Base-by-base conservation (phyloP, 1,284 basidiomycete genomes). In the Sphaerobolus stellatus region DNA sequence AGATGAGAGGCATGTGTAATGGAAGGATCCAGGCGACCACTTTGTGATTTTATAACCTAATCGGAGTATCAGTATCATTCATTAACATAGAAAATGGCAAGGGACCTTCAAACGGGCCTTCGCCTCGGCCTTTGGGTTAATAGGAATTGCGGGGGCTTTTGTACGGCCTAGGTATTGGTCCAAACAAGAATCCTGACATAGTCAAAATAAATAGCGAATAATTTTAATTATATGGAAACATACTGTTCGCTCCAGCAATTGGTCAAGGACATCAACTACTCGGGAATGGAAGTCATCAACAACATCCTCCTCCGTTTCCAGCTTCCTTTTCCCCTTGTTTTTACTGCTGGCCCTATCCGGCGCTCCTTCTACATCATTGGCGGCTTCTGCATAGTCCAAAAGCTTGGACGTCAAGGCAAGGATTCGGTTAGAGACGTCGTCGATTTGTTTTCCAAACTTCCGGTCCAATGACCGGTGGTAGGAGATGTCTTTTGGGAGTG, bases 381-480 rank as follows among this genome's bases (percentile, higher is more conserved):
- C 64, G 40, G 60, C 52, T 54, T 75, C 75, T 1, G 69, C 67
- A n/a, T 89, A 71, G 20, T 66, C 62, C 28, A 94, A 67, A 7
- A 95, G 72, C 43, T 73, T 76, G 63, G 88, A 86, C 1, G 86
- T 81, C 28, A 94, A 68, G 1, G 71, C 65, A 9, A 92, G 73
- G 1, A 91, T 75, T 40, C 80, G 76, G 27, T 77, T 70, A 0
- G 86, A 85, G 59, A 85, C 80, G 5, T 66, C 67, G 60, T 92
- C 89, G 24, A 92, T 70, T 55, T 84, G 80, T 48, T 74, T 77
- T 2, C 85, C 86, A 57, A 96, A 79, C 13, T 73, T 75, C 14
- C 79, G 71, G 68, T 95, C 88, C 59, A 97, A 80, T 2, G 93
- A 90, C 36, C 90, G 84, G 70, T 96, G 89, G 68, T 95, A 96